phyloP scores from a whole-genome alignment of 495 filamentous ascomycete species.

The Aspergillus incahuasiensis region DNA sequence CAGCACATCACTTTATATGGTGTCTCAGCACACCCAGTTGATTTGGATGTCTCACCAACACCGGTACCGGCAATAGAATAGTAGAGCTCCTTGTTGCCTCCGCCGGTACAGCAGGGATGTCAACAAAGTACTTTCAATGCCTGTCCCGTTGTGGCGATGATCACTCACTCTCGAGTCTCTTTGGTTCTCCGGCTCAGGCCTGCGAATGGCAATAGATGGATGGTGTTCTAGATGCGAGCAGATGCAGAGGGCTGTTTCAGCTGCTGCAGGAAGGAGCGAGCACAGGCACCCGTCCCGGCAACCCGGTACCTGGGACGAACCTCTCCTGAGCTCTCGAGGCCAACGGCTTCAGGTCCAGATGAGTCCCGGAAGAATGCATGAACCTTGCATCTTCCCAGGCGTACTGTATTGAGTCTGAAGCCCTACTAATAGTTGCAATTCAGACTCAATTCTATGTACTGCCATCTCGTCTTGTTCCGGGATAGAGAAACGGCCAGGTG shows the following conservation, averaged over 20 bases:
- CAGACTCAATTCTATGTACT: neutral
- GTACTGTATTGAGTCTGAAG: neutral
- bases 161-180: neutral
- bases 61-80: neutral
- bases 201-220: neutral
- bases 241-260: neutral
- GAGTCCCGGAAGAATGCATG: too few species aligned
- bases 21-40: neutral
- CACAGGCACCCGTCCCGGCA: constrained; percentile 7
- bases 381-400: too few species aligned
- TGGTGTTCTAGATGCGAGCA: constrained; percentile 3
- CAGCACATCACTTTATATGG: constrained; percentile 7
- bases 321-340: too few species aligned
- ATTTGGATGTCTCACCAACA: neutral
- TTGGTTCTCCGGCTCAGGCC: neutral
- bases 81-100: neutral
- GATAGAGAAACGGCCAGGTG: neutral
- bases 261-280: constrained; percentile 8
- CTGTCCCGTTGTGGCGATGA: neutral
- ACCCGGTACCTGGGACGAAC: constrained; percentile 5
- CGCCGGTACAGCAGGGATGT: neutral
- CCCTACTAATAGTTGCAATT: neutral
- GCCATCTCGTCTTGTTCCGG: neutral
- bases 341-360: too few species aligned
- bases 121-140: neutral